Base-by-base conservation (phyloP, 768 basidiomycete genomes). In the Boletus coccyginus region DNA sequence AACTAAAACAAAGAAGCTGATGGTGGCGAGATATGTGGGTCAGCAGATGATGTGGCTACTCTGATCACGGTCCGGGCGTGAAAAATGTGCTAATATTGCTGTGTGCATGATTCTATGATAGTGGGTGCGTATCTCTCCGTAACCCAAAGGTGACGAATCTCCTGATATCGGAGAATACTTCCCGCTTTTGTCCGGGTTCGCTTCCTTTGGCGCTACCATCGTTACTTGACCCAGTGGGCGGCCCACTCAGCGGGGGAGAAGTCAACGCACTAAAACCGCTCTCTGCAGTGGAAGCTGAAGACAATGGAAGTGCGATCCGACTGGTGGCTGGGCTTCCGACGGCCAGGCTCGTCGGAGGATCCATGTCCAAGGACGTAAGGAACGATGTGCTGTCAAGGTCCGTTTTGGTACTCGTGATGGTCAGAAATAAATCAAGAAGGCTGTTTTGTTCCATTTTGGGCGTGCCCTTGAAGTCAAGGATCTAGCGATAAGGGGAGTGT, bases 291-390 rank as follows among this genome's bases (percentile, higher is more conserved):
- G 62, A 62, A 7, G 68, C 46, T 5, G 67, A 69, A 0, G 75
- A 68, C 24, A 77, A 66, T 1, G 82, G 82, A 8, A 89, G 74
- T 6, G 81, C 76, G 11, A 86, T 78, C 24, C 83, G 78, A 61
- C 86, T 88, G 2, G 79, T 80, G 14, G 80, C 81, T 1, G 90
- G 89, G 61, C 87, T 89, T 7, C 84, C 75, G 17, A 87, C 73
- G 42, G 77, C 83, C n/a, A 79, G 73, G 46, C 73, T 78, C 6
- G 77, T 69, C 0, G 83, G 75, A 2, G 94, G 94, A 61, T 98
- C 95, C 97, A 99, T 99, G 71, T 99, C 97, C 33, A 99, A 81
- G 0, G 87, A 82, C 0, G 94, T 89, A 33, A 99, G 82, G 80
- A 99, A 98, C 0, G 97, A 98, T 0, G 90, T 88, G 69, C 83